Base-by-base conservation (phyloP, 2,329 filamentous ascomycete genomes). In the Colletotrichum viniferum region DNA sequence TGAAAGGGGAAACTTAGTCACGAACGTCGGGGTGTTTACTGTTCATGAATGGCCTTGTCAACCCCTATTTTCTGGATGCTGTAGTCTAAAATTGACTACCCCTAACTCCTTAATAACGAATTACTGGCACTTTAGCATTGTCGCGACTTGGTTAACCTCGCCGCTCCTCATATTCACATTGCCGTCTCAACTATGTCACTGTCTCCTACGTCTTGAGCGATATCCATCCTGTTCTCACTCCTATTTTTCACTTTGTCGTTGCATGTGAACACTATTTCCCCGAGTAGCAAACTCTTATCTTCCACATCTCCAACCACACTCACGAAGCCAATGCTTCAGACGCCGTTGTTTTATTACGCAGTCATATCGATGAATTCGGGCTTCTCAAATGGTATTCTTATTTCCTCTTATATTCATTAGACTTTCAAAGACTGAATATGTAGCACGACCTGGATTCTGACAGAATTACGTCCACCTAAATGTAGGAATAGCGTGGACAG, bases 381-480 rank as follows among this genome's bases (percentile, higher is more conserved):
- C 43, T 52, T 12, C n/a, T 52, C n/a, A 12, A 13, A 13, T 21
- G 10, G 1, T 52, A 7, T 52, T 21, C 0, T 52, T 0, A 52
- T 52, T 0, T 13, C 2, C 43, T 13, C n/a, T 52, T 52, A 3
- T 21, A n/a, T 0, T 21, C 0, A 12, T 48, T 48, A 12, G n/a
- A 21, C 9, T 48, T 48, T 5, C n/a, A n/a, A n/a, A n/a, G n/a
- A n/a, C n/a, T n/a, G n/a, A n/a, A n/a, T n/a, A n/a, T n/a, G n/a
- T n/a, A n/a, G n/a, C n/a, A n/a, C n/a, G n/a, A 43, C 5, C 18
- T 48, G 18, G 38, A n/a, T 0, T 48, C 38, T 48, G 38, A 48
- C 5, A 1, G 2, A 48, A 21, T 21, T 24, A 52, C 10, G 43
- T n/a, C 5, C n/a, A 52, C n/a, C 4, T 13, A 0, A 21, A 13